A percentile compares a stretch with the other conserved stretches of the same genome.
Conservation (phyloP, 164 flowering plant genomes). For the Berberis vulgaris region DNA sequence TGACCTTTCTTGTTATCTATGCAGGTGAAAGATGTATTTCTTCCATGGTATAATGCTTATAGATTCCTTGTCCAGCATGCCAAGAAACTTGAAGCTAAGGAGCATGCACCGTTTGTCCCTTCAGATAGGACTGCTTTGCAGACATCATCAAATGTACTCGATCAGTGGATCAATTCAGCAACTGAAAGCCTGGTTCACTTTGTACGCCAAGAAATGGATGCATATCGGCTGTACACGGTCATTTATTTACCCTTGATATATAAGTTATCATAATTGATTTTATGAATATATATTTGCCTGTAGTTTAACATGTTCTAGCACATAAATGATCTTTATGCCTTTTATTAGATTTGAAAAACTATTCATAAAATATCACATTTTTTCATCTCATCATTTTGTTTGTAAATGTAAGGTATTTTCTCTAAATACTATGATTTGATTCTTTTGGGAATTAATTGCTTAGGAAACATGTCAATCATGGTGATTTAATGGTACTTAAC, state of each 20-base stretch:
- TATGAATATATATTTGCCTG: too few relatives aligned
- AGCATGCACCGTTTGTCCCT: slow-evolving; percentile 63
- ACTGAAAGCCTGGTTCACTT: slow-evolving; percentile 87
- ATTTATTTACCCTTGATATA: slow-evolving; percentile 4
- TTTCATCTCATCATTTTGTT: neutral
- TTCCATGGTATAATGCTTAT: slow-evolving; percentile 99
- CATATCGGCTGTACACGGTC: slow-evolving; percentile 87
- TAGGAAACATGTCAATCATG: too few relatives aligned
- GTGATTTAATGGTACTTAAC: too few relatives aligned
- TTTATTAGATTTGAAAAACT: too few relatives aligned
- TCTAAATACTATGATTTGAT: neutral
- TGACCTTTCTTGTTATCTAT: neutral
- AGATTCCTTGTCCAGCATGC: slow-evolving; percentile 97
- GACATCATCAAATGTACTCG: slow-evolving; percentile 80
- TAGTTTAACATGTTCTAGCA: too few relatives aligned
- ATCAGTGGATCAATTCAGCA: slow-evolving; percentile 98
- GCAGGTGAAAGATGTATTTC: slow-evolving; percentile 92
- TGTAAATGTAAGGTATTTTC: neutral
- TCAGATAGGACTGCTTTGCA: slow-evolving; percentile 41
- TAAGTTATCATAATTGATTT: too few relatives aligned
- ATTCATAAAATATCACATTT: too few relatives aligned
- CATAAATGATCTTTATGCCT: too few relatives aligned
- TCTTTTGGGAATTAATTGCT: too few relatives aligned
- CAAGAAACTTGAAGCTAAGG: slow-evolving; percentile 85
- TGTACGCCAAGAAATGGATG: slow-evolving; percentile 94